Percentiles rank a stretch among this genome's conserved stretches.
Evolutionary conservation across 306 rosid genomes (phyloP).

Genomic region (Citrullus mucosospermus): DNA sequence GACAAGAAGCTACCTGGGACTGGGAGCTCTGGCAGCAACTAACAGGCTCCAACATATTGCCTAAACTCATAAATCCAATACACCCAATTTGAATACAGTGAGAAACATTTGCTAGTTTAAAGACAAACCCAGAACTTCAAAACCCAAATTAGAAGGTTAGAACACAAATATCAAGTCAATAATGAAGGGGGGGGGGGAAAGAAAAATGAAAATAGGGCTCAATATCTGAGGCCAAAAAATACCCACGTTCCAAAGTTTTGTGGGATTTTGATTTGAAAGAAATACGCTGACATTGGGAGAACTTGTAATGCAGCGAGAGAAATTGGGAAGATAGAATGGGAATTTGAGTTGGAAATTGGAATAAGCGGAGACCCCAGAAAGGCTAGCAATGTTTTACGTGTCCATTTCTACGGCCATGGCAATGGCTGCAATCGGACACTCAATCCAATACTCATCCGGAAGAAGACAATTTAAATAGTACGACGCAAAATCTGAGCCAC

Average conservation of each 20-base stretch:
- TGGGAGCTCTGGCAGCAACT: slow-evolving; percentile 49
- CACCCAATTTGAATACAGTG: slow-evolving; percentile 25
- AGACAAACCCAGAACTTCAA: slow-evolving; percentile 12
- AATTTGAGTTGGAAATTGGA: neutral
- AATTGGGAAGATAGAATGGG: neutral
- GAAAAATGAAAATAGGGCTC: neutral
- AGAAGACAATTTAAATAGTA: neutral
- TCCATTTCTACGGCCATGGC: neutral
- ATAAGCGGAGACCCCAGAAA: neutral
- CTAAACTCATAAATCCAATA: slow-evolving; percentile 26
- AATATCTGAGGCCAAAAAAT: neutral
- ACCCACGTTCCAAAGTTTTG: neutral
- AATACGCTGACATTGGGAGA: neutral
- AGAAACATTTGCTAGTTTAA: slow-evolving; percentile 18
- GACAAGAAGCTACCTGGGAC: slow-evolving; percentile 43
- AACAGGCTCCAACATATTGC: slow-evolving; percentile 56
- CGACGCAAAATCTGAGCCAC: neutral
- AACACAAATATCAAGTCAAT: neutral
- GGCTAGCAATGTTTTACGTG: slow-evolving; percentile 4
- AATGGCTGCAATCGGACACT: slow-evolving; percentile 5
- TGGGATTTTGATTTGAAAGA: neutral
- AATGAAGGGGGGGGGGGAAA: neutral
- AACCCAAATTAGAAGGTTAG: neutral
- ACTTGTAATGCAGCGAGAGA: neutral
- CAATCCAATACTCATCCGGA: neutral